A percentile compares a stretch with the other conserved stretches of the same genome.
phyloP scores from a whole-genome alignment of 176 grass and related monocot species.

The Calamus simplicifolius region DNA sequence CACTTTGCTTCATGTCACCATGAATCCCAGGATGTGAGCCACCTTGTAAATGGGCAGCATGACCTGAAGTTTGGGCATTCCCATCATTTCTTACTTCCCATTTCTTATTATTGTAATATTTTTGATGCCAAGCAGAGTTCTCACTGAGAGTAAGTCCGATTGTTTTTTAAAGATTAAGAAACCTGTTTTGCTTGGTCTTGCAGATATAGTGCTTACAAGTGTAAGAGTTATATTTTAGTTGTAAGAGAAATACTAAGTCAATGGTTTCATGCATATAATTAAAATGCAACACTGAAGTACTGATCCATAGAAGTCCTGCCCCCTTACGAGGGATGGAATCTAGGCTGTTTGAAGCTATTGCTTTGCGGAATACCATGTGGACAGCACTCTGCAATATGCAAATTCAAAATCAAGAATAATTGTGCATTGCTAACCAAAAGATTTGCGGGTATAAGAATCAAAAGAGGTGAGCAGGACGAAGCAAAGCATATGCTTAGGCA shows the following conservation, averaged over 20 bases:
- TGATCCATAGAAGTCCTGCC: slow-evolving; percentile 7
- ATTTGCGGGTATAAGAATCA: neutral
- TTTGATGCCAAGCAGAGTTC: slow-evolving; percentile 42
- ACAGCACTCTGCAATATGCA: slow-evolving; percentile 40
- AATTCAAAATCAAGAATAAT: neutral
- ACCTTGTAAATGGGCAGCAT: neutral
- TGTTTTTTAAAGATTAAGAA: slow-evolving; percentile 46
- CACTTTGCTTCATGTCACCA: slow-evolving; percentile 2
- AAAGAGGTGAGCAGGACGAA: neutral
- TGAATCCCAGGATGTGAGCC: neutral
- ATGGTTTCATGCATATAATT: too few species aligned
- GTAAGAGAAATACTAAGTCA: too few species aligned
- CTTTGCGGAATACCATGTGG: slow-evolving; percentile 54
- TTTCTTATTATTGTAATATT: slow-evolving; percentile 12
- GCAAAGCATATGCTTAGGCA: too few species aligned
- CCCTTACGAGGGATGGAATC: slow-evolving; percentile 48
- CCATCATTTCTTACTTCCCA: slow-evolving; percentile 7
- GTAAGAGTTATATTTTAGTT: too few species aligned
- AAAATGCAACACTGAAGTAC: too few species aligned
- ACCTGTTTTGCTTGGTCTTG: slow-evolving; percentile 46
- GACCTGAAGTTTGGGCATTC: neutral
- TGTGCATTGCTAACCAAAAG: neutral
- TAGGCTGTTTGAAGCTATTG: slow-evolving; percentile 45
- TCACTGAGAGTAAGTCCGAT: slow-evolving; percentile 34
- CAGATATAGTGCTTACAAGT: slow-evolving; percentile 34